Evolutionary conservation across 495 filamentous ascomycete genomes (phyloP).

Genomic region (Chaetomidium leptoderma): DNA sequence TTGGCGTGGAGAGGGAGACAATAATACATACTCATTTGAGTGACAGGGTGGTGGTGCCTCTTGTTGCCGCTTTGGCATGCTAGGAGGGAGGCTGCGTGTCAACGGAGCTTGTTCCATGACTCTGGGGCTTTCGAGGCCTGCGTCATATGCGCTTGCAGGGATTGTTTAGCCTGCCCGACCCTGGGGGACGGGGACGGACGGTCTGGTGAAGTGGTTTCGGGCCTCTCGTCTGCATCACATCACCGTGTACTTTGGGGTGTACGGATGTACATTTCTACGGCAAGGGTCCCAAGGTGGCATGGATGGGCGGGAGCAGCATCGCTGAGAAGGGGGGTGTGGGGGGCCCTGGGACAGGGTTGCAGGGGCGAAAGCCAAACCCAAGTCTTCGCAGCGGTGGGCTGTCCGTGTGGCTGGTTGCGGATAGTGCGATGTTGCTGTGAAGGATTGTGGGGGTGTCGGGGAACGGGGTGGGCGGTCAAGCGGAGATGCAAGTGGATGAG

Average conservation of each 20-base stretch:
- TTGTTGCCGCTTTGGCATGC: constrained; percentile 34
- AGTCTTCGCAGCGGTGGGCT: constrained; percentile 19
- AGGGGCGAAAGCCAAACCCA: constrained; percentile 25
- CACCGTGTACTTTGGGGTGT: not conserved
- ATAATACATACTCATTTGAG: constrained; percentile 17
- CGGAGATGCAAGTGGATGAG: constrained; percentile 28
- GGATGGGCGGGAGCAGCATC: constrained; percentile 26
- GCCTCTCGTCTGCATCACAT: constrained; percentile 21
- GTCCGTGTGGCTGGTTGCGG: constrained; percentile 22
- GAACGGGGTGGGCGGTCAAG: constrained; percentile 30
- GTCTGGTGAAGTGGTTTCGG: constrained; percentile 32
- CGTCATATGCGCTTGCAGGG: constrained; percentile 37
- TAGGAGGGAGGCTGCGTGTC: constrained; percentile 31
- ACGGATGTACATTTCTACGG: constrained; percentile 7
- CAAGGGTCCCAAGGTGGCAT: constrained; percentile 30
- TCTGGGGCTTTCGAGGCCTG: constrained; percentile 29
- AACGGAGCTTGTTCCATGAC: constrained; percentile 35
- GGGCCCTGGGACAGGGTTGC: constrained; percentile 17
- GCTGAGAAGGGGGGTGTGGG: constrained; percentile 13
- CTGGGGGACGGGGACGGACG: constrained; percentile 12
- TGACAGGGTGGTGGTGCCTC: constrained; percentile 16
- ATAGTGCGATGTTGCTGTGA: constrained; percentile 8
- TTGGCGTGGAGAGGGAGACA: constrained; percentile 26
- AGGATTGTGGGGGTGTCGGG: constrained; percentile 13
- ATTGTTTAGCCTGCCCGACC: constrained; percentile 32